phyloP scores from a whole-genome alignment of 2,329 filamentous ascomycete species.

The Fusarium sterilihyphosum region DNA sequence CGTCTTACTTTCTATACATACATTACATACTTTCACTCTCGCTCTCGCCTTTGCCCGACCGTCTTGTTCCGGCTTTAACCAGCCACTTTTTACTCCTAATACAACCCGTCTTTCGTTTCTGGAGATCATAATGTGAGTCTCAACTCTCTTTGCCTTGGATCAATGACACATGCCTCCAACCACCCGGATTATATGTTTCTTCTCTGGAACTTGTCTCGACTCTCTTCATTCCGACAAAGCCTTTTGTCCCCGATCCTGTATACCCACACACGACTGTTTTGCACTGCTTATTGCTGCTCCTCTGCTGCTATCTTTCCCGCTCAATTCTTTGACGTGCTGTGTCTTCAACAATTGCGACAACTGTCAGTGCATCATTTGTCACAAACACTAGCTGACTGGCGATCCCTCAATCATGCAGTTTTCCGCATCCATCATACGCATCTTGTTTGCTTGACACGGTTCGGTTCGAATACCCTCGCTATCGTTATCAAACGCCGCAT shows the following conservation, averaged over 20 bases:
- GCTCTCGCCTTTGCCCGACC: conserved; percentile 35
- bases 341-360: conserved; percentile 19
- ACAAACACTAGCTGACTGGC: conserved; percentile 33
- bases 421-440: conserved; percentile 37
- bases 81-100: conserved; percentile 44
- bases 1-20: conserved; percentile 19
- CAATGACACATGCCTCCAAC: conserved; percentile 47
- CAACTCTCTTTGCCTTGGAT: conserved; percentile 41
- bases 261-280: background rate
- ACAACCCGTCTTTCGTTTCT: conserved; percentile 39
- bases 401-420: conserved; percentile 43
- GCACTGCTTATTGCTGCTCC: background rate
- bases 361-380: conserved; percentile 19
- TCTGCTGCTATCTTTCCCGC: conserved; percentile 1
- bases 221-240: conserved; percentile 31
- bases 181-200: conserved; percentile 36
- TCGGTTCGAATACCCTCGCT: conserved; percentile 37
- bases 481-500: conserved; percentile 5
- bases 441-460: conserved; percentile 39
- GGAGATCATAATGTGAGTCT: conserved; percentile 52
- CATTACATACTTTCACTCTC: conserved; percentile 31
- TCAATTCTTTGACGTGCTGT: conserved; percentile 9
- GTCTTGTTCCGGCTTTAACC: conserved; percentile 35
- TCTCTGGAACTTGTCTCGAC: conserved; percentile 15
- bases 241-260: conserved; percentile 24